Conservation (phyloP, 306 rosid species). For the Mucuna pruriens region DNA sequence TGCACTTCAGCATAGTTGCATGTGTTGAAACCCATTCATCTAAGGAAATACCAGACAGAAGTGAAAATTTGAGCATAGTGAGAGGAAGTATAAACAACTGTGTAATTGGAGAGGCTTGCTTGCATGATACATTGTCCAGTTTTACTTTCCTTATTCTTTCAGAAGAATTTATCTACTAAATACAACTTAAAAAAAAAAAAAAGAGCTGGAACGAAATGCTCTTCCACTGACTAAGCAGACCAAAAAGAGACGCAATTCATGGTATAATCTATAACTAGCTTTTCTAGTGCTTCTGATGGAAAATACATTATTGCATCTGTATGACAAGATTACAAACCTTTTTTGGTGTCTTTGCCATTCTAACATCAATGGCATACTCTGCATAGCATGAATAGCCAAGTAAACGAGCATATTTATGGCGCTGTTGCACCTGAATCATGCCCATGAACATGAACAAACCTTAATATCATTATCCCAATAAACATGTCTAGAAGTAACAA, state of each 20-base stretch:
- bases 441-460: conserved; percentile 24
- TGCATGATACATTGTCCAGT: conserved; percentile 7
- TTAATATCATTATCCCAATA: conserved; percentile 18
- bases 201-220: neutral
- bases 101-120: conserved; percentile 20
- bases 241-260: conserved; percentile 8
- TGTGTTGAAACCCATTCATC: conserved; percentile 5
- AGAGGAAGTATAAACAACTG: conserved; percentile 20
- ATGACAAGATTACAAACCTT: conserved; percentile 62
- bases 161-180: neutral
- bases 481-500: conserved; percentile 21
- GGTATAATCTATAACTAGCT: conserved; percentile 11
- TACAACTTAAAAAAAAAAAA: neutral
- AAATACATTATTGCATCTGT: conserved; percentile 23
- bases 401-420: conserved; percentile 89
- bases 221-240: conserved; percentile 20
- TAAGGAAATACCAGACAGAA: neutral
- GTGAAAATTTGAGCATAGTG: conserved; percentile 13
- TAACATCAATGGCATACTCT: conserved; percentile 75
- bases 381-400: conserved; percentile 92
- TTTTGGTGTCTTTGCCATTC: conserved; percentile 94
- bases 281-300: neutral
- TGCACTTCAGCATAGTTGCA: conserved; percentile 2
- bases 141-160: conserved; percentile 30
- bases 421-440: conserved; percentile 75